Evolutionary conservation across 2,329 filamentous ascomycete species (phyloP).

Genomic region (Gnomoniopsis sp.): DNA sequence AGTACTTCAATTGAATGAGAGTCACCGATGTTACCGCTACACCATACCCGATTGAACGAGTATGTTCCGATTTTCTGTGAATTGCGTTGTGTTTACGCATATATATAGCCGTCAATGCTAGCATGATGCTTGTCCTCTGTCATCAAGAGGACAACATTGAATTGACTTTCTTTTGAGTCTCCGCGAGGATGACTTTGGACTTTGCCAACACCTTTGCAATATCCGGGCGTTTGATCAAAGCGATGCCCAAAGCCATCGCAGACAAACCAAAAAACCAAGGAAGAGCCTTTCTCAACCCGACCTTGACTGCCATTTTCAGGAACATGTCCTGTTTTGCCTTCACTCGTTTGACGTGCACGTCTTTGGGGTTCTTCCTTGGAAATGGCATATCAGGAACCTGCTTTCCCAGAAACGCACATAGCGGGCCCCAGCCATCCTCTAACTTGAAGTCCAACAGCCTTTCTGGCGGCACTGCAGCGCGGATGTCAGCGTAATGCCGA

Average conservation of each 20-base stretch:
- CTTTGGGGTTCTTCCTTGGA: neutral
- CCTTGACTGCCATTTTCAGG: neutral
- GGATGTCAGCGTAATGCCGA: conserved; percentile 12
- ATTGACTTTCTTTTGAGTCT: neutral
- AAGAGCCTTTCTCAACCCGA: neutral
- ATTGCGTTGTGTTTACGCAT: too few species aligned
- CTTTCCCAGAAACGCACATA: conserved; percentile 1
- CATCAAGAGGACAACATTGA: neutral
- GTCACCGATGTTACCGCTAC: conserved; percentile 16
- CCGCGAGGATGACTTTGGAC: neutral
- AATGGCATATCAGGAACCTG: neutral
- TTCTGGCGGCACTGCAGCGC: conserved; percentile 32
- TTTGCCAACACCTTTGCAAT: neutral
- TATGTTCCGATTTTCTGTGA: too few species aligned
- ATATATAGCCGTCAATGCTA: too few species aligned
- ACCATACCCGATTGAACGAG: conserved; percentile 11
- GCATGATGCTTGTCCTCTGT: too few species aligned
- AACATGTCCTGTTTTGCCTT: neutral
- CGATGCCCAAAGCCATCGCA: neutral
- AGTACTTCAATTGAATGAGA: conserved; percentile 6
- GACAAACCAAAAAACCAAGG: neutral
- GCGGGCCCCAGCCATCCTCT: conserved; percentile 1
- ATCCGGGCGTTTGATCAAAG: neutral
- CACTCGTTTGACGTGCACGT: neutral
- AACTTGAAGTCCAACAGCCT: neutral